phyloP scores from a whole-genome alignment of 768 basidiomycete species.

The Suillus lakei region DNA sequence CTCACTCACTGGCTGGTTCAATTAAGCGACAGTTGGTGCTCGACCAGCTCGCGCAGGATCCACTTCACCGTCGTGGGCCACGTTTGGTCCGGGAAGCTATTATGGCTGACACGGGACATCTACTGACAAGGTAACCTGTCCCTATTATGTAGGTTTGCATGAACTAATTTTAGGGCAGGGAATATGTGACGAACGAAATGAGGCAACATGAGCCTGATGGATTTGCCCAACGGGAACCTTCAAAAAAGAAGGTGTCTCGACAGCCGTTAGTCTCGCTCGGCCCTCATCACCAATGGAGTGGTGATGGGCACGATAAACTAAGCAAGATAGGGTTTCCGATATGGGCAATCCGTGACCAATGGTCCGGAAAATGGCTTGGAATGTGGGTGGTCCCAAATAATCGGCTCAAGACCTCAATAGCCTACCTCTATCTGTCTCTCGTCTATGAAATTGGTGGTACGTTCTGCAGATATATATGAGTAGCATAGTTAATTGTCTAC shows the following conservation, averaged over 20 bases:
- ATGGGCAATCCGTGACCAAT: slow-evolving; percentile 33
- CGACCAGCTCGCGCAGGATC: no score
- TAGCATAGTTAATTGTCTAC: no score
- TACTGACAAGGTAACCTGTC: slow-evolving; percentile 18
- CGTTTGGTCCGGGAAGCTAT: slow-evolving; percentile 24
- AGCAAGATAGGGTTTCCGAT: slow-evolving; percentile 36
- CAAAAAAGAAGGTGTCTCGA: slow-evolving; percentile 30
- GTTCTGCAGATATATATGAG: no score
- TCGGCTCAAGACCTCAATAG: slow-evolving; percentile 24
- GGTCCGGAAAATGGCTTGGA: slow-evolving; percentile 33
- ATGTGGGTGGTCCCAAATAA: no score
- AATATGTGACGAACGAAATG: slow-evolving; percentile 25
- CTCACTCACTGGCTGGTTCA: slow-evolving; percentile 16
- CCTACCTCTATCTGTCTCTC: slow-evolving; percentile 29
- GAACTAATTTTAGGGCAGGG: slow-evolving; percentile 9
- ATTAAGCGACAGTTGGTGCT: slow-evolving; percentile 28
- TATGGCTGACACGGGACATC: slow-evolving; percentile 20
- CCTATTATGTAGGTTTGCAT: background rate
- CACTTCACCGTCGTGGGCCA: slow-evolving; percentile 21
- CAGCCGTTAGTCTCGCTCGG: slow-evolving; percentile 25
- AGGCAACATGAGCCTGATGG: slow-evolving; percentile 25
- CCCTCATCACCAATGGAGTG: slow-evolving; percentile 37
- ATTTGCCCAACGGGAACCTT: slow-evolving; percentile 31
- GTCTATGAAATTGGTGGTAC: background rate
- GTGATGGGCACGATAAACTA: slow-evolving; percentile 42